Base-by-base conservation (phyloP, 2,329 filamentous ascomycete genomes). In the Fusarium annulatum region DNA sequence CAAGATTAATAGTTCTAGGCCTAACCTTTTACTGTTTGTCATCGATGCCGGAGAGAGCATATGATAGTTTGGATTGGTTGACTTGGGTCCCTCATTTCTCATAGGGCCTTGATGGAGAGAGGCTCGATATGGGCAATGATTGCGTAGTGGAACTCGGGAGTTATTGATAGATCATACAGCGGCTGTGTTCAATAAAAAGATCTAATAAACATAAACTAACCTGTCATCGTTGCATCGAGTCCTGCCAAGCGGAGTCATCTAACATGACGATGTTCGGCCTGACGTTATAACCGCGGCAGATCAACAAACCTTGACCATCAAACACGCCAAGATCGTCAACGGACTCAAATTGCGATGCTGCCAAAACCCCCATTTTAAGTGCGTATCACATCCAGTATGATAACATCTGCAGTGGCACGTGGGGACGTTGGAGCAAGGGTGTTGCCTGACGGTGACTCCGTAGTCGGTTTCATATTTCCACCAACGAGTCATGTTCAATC, bases 1-100 rank as follows among this genome's bases (percentile, higher is more conserved):
- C 5, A 2, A 59, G 56, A 9, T 1, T 21, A 0, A 7, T 14
- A 3, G 18, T 61, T 14, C 6, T 61, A 0, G 23, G 5, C 0
- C 23, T 43, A 1, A 42, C 38, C 0, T 45, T 61, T 23, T 45
- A 38, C 8, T 34, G 34, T 21, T 23, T 61, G 5, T 30, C 33
- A 1, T 61, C 9, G 3, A 61, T 57, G 59, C 39, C 59, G 2
- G 59, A 61, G 30, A 9, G 3, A 0, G 23, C 26, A 9, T 61
- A 61, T 1, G 5, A 0, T 0, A 57, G 15, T 7, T 1, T 62
- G 23, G 21, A 38, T 3, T 62, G 51, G 60, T 0, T 62, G 10
- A 41, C 39, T 0, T 62, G 60, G 60, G 34, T 58, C 2, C 60
- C 33, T 2, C 60, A 62, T 46, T 62, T 62, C 41, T 62, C 60